A percentile compares a stretch with the other conserved stretches of the same genome.
Conservation (phyloP, 2,329 filamentous ascomycete genomes). For the Fusarium globosum region DNA sequence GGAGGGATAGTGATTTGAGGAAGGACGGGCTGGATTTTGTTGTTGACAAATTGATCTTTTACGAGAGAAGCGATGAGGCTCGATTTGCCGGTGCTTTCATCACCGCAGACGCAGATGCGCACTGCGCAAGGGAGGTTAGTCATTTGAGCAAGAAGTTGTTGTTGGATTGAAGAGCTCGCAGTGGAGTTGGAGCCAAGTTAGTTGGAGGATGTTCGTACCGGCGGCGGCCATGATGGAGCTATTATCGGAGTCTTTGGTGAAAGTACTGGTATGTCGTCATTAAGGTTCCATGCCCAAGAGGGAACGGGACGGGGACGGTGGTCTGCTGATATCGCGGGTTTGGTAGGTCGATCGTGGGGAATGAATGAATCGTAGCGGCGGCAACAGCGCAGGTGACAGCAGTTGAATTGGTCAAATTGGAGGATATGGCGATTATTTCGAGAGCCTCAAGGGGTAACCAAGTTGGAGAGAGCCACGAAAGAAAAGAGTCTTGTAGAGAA, state of each 20-base stretch:
- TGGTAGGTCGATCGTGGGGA: conserved; percentile 13
- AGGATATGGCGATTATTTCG: not conserved
- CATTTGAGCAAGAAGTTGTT: conserved; percentile 1
- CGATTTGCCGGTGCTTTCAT: conserved; percentile 94
- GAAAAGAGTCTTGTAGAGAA: conserved; percentile 13
- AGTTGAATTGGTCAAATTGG: not conserved
- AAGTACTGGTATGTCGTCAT: conserved; percentile 26
- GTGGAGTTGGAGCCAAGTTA: not conserved
- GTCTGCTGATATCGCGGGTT: conserved; percentile 25
- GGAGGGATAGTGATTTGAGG: conserved; percentile 96
- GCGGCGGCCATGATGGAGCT: conserved; percentile 42
- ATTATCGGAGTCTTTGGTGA: conserved; percentile 27
- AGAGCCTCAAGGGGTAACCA: conserved; percentile 5
- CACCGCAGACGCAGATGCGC: conserved; percentile 94
- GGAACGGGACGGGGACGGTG: not conserved
- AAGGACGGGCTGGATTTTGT: conserved; percentile 93
- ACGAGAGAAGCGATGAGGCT: conserved; percentile 95
- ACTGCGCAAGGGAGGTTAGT: conserved; percentile 59
- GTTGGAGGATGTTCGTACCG: conserved; percentile 34
- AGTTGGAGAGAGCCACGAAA: conserved; percentile 7
- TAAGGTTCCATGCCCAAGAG: conserved; percentile 35
- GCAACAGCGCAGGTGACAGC: not conserved
- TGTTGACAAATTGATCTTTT: conserved; percentile 95
- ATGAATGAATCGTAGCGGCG: conserved; percentile 14
- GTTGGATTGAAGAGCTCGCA: not conserved